Conservation (phyloP, 306 rosid genomes). For the Begonia fuchsioides region DNA sequence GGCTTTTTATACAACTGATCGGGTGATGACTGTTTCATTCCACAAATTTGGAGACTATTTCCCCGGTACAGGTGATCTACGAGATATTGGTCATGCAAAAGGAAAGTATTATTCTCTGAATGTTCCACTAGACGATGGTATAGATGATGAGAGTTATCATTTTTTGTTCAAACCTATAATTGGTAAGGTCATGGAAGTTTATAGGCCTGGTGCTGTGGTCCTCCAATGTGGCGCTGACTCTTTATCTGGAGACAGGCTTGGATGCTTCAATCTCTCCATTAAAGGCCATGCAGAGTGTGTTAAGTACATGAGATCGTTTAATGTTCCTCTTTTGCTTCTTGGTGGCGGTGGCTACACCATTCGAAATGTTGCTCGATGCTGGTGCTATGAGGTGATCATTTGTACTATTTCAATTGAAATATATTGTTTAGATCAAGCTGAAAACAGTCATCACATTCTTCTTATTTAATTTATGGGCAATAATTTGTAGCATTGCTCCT, state of each 20-base stretch:
- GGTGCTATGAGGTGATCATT: conserved; percentile 94
- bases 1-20: conserved; percentile 79
- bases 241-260: conserved; percentile 76
- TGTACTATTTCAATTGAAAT: too few species aligned
- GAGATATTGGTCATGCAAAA: conserved; percentile 64
- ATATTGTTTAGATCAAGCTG: too few species aligned
- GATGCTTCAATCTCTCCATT: conserved; percentile 80
- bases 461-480: not conserved
- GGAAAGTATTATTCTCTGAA: conserved; percentile 82
- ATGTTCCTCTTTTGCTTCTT: conserved; percentile 66
- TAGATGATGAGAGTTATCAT: conserved; percentile 91
- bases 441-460: not conserved
- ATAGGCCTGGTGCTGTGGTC: conserved; percentile 79
- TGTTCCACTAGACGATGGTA: conserved; percentile 83
- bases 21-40: conserved; percentile 89
- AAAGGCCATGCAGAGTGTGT: conserved; percentile 92
- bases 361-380: conserved; percentile 84
- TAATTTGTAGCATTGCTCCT: not conserved
- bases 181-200: conserved; percentile 78
- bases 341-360: conserved; percentile 93
- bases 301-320: conserved; percentile 75
- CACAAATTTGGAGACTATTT: conserved; percentile 86
- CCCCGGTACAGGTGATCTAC: conserved; percentile 77
- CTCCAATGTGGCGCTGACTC: conserved; percentile 94
- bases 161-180: conserved; percentile 72